These are phyloP conservation scores for Cunninghamia lanceolata DNA, from an alignment of 75 land plant species.

Conservation along the genomic window DNA sequence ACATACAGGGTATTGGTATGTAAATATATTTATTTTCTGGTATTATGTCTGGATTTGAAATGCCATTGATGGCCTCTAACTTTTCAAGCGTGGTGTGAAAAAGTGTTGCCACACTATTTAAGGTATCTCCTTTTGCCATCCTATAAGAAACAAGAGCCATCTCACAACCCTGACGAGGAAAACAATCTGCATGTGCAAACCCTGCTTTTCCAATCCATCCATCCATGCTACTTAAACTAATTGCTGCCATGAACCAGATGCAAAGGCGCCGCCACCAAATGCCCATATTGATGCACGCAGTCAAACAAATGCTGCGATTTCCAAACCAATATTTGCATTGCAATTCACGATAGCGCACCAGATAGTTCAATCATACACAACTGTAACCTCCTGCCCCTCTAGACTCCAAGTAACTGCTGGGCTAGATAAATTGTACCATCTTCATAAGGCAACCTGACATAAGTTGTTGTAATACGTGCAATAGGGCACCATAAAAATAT, in stretches of 20 bases:
- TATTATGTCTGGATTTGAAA: constrained; percentile 2
- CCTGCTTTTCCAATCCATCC: constrained; percentile 1
- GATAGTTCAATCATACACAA: not conserved
- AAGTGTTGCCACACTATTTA: constrained; percentile 5
- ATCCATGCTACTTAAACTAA: not conserved
- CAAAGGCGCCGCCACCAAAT: not conserved
- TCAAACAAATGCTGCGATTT: not conserved
- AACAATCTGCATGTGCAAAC: constrained; percentile 12
- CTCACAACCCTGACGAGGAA: constrained; percentile 20
- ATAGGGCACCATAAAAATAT: not conserved
- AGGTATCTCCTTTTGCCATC: constrained; percentile 15
- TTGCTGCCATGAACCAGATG: not conserved
- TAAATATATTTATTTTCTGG: not conserved
- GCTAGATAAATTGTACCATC: not conserved
- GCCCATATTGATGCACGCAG: not conserved
- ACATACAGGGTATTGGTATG: constrained; percentile 28
- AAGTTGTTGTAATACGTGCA: not conserved
- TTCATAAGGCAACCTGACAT: not conserved
- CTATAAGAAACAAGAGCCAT: constrained; percentile 21
- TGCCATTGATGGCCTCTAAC: constrained; percentile 11
- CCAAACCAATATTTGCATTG: not conserved
- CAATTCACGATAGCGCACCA: not conserved
- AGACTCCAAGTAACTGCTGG: not conserved
- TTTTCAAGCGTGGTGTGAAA: constrained; percentile 13
- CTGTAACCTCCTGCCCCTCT: not conserved